Percentiles rank a stretch among this genome's conserved stretches.
phyloP scores from a whole-genome alignment of 768 basidiomycete species.

The Galerina marginata region DNA sequence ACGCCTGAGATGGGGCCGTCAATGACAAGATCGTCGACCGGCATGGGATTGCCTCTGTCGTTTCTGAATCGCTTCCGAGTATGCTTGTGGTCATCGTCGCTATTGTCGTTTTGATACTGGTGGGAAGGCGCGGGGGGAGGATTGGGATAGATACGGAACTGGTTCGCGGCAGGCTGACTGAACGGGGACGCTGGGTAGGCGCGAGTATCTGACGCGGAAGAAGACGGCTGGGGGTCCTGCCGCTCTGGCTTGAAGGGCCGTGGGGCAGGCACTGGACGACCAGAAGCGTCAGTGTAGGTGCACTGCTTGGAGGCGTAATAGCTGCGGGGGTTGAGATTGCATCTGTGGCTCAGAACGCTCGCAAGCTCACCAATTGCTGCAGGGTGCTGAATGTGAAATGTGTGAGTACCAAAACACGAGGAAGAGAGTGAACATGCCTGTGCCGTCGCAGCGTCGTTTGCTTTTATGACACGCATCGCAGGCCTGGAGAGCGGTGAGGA shows the following conservation, averaged over 20 bases:
- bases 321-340: conserved; percentile 41
- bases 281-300: conserved; percentile 80
- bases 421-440: conserved; percentile 52
- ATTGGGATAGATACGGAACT: conserved; percentile 32
- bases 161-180: conserved; percentile 31
- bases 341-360: conserved; percentile 8
- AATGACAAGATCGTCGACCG: conserved; percentile 44
- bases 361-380: conserved; percentile 74
- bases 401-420: conserved; percentile 14
- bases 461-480: conserved; percentile 88
- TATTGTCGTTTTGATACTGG: conserved; percentile 31
- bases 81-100: conserved; percentile 46
- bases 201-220: conserved; percentile 29
- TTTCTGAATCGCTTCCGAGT: conserved; percentile 57
- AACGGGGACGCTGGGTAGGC: conserved; percentile 25
- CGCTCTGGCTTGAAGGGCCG: conserved; percentile 53
- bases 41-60: conserved; percentile 42
- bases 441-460: conserved; percentile 85
- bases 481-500: conserved; percentile 41
- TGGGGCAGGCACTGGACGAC: conserved; percentile 80
- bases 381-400: conserved; percentile 57
- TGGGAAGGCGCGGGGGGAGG: conserved; percentile 18
- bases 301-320: conserved; percentile 84
- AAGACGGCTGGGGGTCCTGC: conserved; percentile 33
- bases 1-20: conserved; percentile 42